A percentile compares a stretch with the other conserved stretches of the same genome.
phyloP scores from a whole-genome alignment of 179 eudicot species.

The Sideroxylon spinosum region DNA sequence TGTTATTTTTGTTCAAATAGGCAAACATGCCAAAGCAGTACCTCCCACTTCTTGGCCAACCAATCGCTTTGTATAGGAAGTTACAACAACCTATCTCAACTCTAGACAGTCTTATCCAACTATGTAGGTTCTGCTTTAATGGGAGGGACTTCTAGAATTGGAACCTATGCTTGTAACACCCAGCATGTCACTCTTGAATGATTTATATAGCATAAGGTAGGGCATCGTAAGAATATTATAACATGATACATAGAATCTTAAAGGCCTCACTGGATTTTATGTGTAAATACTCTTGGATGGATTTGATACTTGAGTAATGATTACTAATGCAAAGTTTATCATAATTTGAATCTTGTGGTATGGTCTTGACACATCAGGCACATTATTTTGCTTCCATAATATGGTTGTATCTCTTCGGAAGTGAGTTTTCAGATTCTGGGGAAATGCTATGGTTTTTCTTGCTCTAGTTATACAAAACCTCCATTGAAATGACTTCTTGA shows the following conservation, averaged over 20 bases:
- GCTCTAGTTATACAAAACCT: no score
- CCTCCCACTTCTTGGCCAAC: constrained; percentile 88
- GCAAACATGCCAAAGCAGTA: constrained; percentile 99
- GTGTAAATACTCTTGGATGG: neutral
- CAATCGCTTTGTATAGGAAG: constrained; percentile 94
- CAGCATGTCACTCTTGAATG: neutral
- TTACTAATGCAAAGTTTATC: no score
- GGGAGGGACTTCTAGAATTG: neutral
- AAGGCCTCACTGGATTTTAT: neutral
- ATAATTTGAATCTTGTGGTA: no score
- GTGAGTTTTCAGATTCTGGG: no score
- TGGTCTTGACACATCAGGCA: no score
- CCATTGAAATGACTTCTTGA: no score
- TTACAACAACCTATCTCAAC: constrained; percentile 17
- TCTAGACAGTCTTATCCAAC: neutral
- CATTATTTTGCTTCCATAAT: no score
- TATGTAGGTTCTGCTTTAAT: neutral
- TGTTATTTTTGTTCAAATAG: constrained; percentile 50
- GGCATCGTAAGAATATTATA: no score
- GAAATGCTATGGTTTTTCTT: no score
- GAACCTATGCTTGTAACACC: neutral
- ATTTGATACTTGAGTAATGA: no score
- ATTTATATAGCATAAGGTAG: neutral
- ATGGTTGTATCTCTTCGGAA: no score
- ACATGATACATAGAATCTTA: neutral